A percentile compares a stretch with the other conserved stretches of the same genome.
These are phyloP conservation scores for Sistotremastrum suecicum DNA, from an alignment of 768 basidiomycete genomes.

Conservation along the genomic window DNA sequence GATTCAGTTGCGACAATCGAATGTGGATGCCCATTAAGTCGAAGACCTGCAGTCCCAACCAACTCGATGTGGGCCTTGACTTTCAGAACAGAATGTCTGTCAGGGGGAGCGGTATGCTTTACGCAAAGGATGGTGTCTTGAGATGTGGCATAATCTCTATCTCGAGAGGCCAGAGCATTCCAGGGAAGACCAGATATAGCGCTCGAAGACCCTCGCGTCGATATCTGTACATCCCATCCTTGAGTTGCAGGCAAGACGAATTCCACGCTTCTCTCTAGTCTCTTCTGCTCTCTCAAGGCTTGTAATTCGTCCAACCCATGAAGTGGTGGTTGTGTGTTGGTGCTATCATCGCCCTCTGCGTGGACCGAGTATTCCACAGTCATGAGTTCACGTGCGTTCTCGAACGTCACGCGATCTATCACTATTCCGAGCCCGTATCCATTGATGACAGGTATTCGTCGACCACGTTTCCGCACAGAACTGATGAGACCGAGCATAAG, in stretches of 20 bases:
- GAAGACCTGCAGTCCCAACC: constrained; percentile 61
- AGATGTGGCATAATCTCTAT: constrained; percentile 26
- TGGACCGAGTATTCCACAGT: constrained; percentile 75
- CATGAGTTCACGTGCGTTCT: constrained; percentile 70
- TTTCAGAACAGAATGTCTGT: constrained; percentile 69
- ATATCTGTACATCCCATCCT: constrained; percentile 80
- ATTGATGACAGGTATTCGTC: constrained; percentile 56
- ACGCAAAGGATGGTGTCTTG: constrained; percentile 40
- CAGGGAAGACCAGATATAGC: constrained; percentile 63
- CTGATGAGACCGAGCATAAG: constrained; percentile 75
- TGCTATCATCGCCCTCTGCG: constrained; percentile 49
- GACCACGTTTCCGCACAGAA: constrained; percentile 62
- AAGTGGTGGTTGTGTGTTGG: constrained; percentile 13
- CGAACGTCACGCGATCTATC: constrained; percentile 67
- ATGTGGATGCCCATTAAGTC: constrained; percentile 78
- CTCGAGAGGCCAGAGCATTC: constrained; percentile 45
- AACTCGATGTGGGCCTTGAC: constrained; percentile 70
- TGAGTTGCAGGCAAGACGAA: constrained; percentile 61
- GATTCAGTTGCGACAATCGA: constrained; percentile 50
- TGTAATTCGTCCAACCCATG: constrained; percentile 53
- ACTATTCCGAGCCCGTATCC: constrained; percentile 75
- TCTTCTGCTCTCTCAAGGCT: constrained; percentile 46
- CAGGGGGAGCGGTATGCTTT: constrained; percentile 54
- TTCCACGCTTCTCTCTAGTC: constrained; percentile 67
- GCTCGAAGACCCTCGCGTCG: constrained; percentile 59